Percentiles rank a stretch among this genome's conserved stretches.
These are phyloP conservation scores for Salix viminalis DNA, from an alignment of 345 rosid genomes.

Conservation along the genomic window DNA sequence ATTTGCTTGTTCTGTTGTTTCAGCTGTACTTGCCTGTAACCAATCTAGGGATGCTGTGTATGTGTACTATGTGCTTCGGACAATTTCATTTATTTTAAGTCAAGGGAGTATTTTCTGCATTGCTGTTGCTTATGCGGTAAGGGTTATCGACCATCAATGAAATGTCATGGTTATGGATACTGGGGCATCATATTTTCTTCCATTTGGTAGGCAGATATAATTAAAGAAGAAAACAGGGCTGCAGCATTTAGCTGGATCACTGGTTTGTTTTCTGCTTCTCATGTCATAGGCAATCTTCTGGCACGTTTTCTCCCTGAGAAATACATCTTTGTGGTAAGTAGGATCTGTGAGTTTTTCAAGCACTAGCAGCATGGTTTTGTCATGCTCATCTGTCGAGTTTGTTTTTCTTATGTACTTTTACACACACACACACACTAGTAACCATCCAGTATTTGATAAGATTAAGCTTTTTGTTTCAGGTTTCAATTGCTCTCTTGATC, in stretches of 20 bases:
- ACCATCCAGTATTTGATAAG: not conserved
- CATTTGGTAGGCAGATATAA: constrained; percentile 44
- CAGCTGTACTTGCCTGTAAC: constrained; percentile 46
- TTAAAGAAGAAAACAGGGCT: constrained; percentile 39
- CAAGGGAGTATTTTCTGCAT: constrained; percentile 62
- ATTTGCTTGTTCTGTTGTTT: constrained; percentile 7
- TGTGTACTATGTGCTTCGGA: constrained; percentile 48
- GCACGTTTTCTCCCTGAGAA: constrained; percentile 52
- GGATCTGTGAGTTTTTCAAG: not conserved
- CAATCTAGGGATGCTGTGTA: constrained; percentile 44
- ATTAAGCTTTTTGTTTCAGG: constrained; percentile 25
- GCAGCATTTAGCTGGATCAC: constrained; percentile 56
- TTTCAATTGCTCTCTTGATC: constrained; percentile 43
- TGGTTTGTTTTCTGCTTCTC: constrained; percentile 51
- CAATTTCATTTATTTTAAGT: constrained; percentile 46
- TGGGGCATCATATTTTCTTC: constrained; percentile 8
- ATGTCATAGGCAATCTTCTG: constrained; percentile 42
- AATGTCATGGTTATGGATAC: not conserved
- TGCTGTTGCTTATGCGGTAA: constrained; percentile 51
- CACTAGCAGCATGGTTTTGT: not conserved
- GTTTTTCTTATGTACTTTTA: not conserved
- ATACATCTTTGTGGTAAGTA: constrained; percentile 40
- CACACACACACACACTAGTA: not conserved
- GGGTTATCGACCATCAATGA: not conserved
- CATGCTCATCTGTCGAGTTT: not conserved